phyloP scores from a whole-genome alignment of 495 filamentous ascomycete species.

The Aspergillus nidulans region DNA sequence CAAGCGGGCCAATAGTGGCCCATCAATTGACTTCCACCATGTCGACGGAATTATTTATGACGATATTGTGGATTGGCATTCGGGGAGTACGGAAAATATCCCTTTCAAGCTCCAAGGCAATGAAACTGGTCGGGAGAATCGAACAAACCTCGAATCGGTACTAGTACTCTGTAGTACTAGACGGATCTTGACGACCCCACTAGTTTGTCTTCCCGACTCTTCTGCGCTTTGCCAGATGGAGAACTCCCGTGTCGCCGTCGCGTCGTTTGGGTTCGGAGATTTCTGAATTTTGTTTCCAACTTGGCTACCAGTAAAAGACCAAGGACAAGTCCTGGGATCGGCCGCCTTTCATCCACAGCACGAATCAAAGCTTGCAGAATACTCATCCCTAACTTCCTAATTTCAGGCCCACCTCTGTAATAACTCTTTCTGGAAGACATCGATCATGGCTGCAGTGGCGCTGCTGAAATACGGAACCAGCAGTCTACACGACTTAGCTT shows the following conservation, averaged over 20 bases:
- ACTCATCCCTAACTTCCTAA: not conserved
- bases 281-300: not conserved
- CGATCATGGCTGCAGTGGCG: not conserved
- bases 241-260: not conserved
- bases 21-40: not conserved
- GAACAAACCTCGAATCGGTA: not conserved
- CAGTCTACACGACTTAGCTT: not conserved
- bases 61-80: not conserved
- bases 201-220: not conserved
- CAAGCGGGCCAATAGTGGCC: not conserved
- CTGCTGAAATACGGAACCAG: conserved; percentile 1
- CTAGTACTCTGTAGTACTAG: not conserved
- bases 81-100: not conserved
- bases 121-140: not conserved
- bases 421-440: not conserved
- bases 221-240: not conserved
- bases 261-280: not conserved
- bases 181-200: not conserved
- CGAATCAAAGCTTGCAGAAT: not conserved
- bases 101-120: not conserved
- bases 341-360: not conserved
- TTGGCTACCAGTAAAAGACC: not conserved
- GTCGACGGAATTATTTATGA: not conserved
- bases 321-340: not conserved
- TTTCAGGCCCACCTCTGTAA: not conserved